Conservation (phyloP, 176 grass and related monocot species). For the Echinochloa phyllopogon region DNA sequence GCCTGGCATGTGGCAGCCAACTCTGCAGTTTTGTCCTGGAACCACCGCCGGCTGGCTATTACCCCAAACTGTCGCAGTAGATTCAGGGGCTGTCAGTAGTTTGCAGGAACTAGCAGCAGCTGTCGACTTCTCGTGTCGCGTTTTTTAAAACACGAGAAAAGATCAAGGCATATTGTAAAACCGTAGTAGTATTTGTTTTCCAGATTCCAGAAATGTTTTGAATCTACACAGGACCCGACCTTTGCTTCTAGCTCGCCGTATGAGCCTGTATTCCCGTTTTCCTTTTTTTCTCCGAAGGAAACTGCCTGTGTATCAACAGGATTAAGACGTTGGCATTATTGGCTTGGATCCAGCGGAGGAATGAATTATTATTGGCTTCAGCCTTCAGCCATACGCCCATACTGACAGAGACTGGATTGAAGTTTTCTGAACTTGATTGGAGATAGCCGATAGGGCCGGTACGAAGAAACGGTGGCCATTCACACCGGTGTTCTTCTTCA, state of each 20-base stretch:
- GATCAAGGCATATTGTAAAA: neutral
- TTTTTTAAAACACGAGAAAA: neutral
- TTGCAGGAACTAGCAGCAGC: neutral
- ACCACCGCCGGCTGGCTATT: no score
- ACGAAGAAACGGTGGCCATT: neutral
- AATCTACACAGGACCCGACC: no score
- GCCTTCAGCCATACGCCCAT: neutral
- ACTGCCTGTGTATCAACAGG: neutral
- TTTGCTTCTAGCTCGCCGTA: neutral
- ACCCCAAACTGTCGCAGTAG: no score
- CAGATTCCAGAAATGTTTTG: neutral
- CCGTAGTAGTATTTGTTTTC: neutral
- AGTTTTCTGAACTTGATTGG: neutral
- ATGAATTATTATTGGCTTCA: neutral
- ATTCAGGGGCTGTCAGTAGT: neutral
- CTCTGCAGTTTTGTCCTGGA: constrained; percentile 10
- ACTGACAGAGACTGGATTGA: neutral
- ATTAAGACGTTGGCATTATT: neutral
- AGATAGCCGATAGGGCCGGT: neutral
- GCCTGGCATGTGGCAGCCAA: constrained; percentile 4
- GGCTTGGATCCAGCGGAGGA: neutral
- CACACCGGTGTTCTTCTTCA: neutral
- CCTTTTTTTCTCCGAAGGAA: neutral
- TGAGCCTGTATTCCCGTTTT: neutral
- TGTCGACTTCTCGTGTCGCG: neutral